Conservation (phyloP, 163 green algal species). For the Chloromonas sp. region DNA sequence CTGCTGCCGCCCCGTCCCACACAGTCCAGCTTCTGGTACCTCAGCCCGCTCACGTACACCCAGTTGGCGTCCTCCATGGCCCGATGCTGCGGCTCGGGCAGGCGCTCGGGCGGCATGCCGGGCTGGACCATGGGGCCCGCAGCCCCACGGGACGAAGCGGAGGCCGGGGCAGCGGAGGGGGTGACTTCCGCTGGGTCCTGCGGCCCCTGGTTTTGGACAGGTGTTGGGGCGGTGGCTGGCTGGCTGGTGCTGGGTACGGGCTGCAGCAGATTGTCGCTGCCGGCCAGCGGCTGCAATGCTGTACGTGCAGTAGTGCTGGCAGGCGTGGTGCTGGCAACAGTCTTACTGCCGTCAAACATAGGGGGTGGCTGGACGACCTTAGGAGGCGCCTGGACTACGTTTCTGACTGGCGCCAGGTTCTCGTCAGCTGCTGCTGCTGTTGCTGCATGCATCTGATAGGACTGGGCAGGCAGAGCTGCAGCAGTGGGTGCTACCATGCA, state of each 20-base stretch:
- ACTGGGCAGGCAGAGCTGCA: not conserved
- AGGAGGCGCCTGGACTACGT: no score
- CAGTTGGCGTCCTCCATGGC: constrained; percentile 65
- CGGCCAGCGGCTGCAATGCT: no score
- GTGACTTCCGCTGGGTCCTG: not conserved
- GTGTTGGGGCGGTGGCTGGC: constrained; percentile 6
- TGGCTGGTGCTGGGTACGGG: not conserved
- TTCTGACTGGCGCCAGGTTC: no score
- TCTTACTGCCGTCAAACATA: no score
- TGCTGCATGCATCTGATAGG: not conserved
- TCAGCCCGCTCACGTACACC: constrained; percentile 62
- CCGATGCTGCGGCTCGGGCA: constrained; percentile 24
- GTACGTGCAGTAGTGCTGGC: no score
- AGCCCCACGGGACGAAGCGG: no score
- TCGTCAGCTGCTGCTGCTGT: not conserved
- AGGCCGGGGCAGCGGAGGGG: no score
- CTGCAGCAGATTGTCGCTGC: not conserved
- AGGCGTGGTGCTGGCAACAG: no score
- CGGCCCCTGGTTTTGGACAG: not conserved
- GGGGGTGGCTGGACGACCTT: no score
- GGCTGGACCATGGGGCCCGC: not conserved
- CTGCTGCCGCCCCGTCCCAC: constrained; percentile 86
- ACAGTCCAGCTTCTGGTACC: constrained; percentile 93
- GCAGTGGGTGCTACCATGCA: not conserved
- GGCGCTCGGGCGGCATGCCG: constrained; percentile 17